These are phyloP conservation scores for Peronospora destructor DNA, from an alignment of 352 stramenopile genomes.

Conservation along the genomic window DNA sequence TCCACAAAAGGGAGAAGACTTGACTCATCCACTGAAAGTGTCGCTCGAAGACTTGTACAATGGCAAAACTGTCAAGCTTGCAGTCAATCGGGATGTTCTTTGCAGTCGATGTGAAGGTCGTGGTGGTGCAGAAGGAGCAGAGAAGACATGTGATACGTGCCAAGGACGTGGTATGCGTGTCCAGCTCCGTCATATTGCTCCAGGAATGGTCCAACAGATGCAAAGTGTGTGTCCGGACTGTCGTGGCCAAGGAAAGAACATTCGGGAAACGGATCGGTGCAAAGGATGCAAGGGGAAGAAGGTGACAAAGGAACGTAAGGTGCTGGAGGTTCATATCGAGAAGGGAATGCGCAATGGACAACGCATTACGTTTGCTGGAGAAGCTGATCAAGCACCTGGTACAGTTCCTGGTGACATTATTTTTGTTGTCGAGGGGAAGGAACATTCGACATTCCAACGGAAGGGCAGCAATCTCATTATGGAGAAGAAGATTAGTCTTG, in stretches of 20 bases:
- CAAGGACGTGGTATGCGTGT: conserved; percentile 92
- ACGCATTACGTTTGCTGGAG: conserved; percentile 95
- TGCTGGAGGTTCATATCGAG: conserved; percentile 97
- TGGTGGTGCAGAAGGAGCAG: conserved; percentile 89
- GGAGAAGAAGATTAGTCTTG: conserved; percentile 92
- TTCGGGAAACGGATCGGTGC: conserved; percentile 91
- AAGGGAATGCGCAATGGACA: conserved; percentile 97
- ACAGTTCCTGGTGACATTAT: conserved; percentile 91
- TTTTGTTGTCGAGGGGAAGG: conserved; percentile 97
- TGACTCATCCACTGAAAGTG: conserved; percentile 93
- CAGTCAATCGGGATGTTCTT: conserved; percentile 93
- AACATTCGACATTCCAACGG: conserved; percentile 92
- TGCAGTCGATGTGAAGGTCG: conserved; percentile 83
- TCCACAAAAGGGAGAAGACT: conserved; percentile 93
- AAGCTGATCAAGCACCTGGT: conserved; percentile 94
- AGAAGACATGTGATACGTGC: conserved; percentile 91
- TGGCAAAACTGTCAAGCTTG: conserved; percentile 97
- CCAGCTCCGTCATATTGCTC: conserved; percentile 94
- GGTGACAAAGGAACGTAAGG: conserved; percentile 94
- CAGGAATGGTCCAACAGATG: conserved; percentile 98
- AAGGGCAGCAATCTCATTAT: conserved; percentile 96
- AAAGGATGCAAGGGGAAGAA: conserved; percentile 91
- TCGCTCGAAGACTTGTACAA: conserved; percentile 99
- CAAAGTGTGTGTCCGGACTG: conserved; percentile 92
- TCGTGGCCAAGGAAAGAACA: conserved; percentile 90